Conservation (phyloP, 2,329 filamentous ascomycete species). For the Phaeophleospora eucalypticola region DNA sequence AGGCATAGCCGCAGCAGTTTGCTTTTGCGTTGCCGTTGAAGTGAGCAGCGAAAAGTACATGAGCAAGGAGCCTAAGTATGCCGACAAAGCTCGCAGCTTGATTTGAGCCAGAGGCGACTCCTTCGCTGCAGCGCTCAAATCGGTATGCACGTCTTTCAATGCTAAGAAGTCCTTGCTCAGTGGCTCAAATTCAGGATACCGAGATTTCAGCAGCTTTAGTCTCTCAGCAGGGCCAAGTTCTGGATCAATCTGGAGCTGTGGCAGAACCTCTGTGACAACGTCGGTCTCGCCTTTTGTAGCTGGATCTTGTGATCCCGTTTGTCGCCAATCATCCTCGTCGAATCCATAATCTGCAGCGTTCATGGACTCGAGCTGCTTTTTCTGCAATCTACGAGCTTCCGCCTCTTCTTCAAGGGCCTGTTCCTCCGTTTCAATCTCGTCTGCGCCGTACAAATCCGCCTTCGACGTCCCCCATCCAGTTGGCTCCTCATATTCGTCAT, state of each 20-base stretch:
- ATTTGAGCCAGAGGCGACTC: slow-evolving; percentile 36
- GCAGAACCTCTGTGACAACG: slow-evolving; percentile 80
- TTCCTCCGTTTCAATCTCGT: slow-evolving; percentile 65
- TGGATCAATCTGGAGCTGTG: slow-evolving; percentile 74
- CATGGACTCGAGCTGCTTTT: slow-evolving; percentile 87
- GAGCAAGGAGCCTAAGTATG: slow-evolving; percentile 79
- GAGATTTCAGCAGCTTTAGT: slow-evolving; percentile 67
- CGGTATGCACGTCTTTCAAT: slow-evolving; percentile 50
- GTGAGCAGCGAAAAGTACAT: slow-evolving; percentile 96
- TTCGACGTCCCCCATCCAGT: slow-evolving; percentile 83
- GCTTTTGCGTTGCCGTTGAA: slow-evolving; percentile 61
- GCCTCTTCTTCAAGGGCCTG: slow-evolving; percentile 86
- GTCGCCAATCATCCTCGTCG: slow-evolving; percentile 81
- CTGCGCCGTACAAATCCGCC: slow-evolving; percentile 89
- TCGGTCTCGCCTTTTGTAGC: slow-evolving; percentile 41
- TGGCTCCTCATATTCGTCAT: slow-evolving; percentile 47
- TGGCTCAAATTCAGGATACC: slow-evolving; percentile 90
- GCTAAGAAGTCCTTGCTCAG: slow-evolving; percentile 73
- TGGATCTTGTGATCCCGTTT: slow-evolving; percentile 44
- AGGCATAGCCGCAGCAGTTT: slow-evolving; percentile 57
- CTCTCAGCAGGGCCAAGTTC: slow-evolving; percentile 73
- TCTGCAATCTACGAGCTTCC: slow-evolving; percentile 81
- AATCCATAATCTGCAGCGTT: slow-evolving; percentile 89
- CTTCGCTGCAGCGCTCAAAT: slow-evolving; percentile 14
- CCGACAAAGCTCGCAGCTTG: slow-evolving; percentile 75